Evolutionary conservation across 345 rosid genomes (phyloP).

Genomic region (Eucalyptus regnans): DNA sequence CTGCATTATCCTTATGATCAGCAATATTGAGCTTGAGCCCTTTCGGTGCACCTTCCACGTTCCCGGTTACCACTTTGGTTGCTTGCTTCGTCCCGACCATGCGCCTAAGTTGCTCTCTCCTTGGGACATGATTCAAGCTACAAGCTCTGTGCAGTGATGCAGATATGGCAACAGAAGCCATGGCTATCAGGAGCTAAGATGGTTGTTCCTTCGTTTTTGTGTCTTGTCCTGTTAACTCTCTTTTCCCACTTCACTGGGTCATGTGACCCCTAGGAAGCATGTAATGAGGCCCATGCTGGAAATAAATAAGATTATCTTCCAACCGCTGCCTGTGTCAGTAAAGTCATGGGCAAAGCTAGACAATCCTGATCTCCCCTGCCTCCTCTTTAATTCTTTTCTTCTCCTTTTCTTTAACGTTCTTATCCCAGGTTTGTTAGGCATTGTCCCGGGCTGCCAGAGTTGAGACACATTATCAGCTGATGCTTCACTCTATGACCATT

Average conservation of each 20-base stretch:
- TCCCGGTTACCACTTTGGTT: slow-evolving; percentile 6
- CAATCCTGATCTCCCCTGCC: not conserved
- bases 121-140: not conserved
- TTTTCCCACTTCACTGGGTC: not conserved
- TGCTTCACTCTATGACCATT: not conserved
- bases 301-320: not conserved
- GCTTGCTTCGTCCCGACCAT: slow-evolving; percentile 24
- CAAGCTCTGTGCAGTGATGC: slow-evolving; percentile 20
- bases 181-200: not conserved
- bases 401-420: not conserved
- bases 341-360: not conserved
- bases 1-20: not conserved
- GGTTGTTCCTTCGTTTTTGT: not conserved
- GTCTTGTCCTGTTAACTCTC: not conserved
- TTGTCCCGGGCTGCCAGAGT: not conserved
- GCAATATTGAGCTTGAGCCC: not conserved
- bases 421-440: not conserved
- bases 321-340: not conserved
- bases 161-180: slow-evolving; percentile 36
- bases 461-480: not conserved
- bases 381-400: not conserved
- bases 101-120: not conserved
- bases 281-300: not conserved
- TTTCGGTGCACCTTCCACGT: not conserved
- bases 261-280: not conserved